Conservation (phyloP, 2,329 filamentous ascomycete species). For the Botrytis pseudocinerea region DNA sequence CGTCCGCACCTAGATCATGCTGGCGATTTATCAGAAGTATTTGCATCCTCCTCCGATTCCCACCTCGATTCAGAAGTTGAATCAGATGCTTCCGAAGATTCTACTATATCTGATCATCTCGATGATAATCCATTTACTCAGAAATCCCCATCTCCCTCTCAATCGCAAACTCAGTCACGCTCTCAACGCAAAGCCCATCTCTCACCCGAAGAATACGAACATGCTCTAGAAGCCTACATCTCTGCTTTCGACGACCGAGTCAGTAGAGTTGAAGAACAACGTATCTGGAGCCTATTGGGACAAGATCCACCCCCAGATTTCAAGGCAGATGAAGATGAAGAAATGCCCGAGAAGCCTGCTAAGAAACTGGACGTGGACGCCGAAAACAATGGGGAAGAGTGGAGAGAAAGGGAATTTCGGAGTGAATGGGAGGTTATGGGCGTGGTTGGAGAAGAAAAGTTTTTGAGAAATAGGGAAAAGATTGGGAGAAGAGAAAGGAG, state of each 20-base stretch:
- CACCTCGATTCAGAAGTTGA: background rate
- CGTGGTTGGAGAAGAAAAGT: constrained; percentile 30
- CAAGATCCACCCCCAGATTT: constrained; percentile 36
- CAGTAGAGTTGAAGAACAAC: constrained; percentile 35
- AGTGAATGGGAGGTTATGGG: constrained; percentile 39
- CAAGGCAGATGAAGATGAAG: constrained; percentile 24
- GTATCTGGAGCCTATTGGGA: constrained; percentile 37
- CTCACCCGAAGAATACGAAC: constrained; percentile 13
- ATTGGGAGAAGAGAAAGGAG: constrained; percentile 27
- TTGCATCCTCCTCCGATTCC: constrained; percentile 8
- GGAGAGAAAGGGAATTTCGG: constrained; percentile 38
- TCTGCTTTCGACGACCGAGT: constrained; percentile 32
- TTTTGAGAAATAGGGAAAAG: constrained; percentile 31
- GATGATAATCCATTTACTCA: constrained; percentile 2
- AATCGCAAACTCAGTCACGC: constrained; percentile 8
- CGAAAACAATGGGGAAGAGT: constrained; percentile 26
- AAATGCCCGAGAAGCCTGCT: constrained; percentile 21
- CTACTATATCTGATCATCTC: background rate
- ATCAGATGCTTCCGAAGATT: background rate
- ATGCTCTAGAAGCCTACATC: constrained; percentile 17
- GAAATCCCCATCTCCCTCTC: background rate
- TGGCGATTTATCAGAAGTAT: constrained; percentile 14
- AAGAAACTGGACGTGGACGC: constrained; percentile 7
- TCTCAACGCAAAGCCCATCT: background rate
- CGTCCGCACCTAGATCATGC: background rate